Base-by-base conservation (phyloP, 106 monocot species). In the Dactylorhiza incarnata region DNA sequence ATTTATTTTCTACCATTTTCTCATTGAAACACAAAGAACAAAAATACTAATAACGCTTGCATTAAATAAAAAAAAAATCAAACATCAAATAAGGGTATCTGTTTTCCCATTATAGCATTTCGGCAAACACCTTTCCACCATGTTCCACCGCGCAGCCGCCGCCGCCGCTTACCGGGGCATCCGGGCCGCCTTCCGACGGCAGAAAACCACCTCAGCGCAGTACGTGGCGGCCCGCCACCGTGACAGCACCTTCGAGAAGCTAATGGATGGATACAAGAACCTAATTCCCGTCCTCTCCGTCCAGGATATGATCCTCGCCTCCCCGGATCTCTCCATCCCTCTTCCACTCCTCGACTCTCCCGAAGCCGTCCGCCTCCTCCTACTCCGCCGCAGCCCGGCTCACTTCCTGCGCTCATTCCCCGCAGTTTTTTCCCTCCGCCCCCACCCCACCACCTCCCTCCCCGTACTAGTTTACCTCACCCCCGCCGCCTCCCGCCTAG, bases 211-310 rank as follows among this genome's bases (percentile, higher is more conserved):
- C 55, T 86, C 90, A 20, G 88, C 88, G 23, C 85, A 88, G 59
- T 75, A 84, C 79, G 85, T 90, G 5, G 86, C 95, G 1, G 75
- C 84, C 43, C 83, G 90, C 37, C 63, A 78, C 76, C 78, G 75
- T 5, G 95, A 95, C 74, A 83, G 80, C 7, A 90, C 92, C 79
- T 92, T 92, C 80, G 95, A 95, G 86, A 92, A 85, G 80, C 83
- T 86, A 0, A 90, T 92, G 95, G 85, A 83, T 22, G 58, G 50
- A 51, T 88, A 88, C 89, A 92, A 90, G 70, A 81, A 81, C 85
- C 75, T 83, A 78, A 62, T 87, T 69, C 81, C 79, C 47, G 88
- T 86, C 47, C 22, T 85, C 29, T 69, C 88, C 78, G 63, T 95
- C 75, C 82, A 68, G 45, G 88, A 88, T 79, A 83, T 92, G 26